Evolutionary conservation across 192 early-diverging fungal genomes (phyloP).

Genomic region (Radiomyces spectabilis): DNA sequence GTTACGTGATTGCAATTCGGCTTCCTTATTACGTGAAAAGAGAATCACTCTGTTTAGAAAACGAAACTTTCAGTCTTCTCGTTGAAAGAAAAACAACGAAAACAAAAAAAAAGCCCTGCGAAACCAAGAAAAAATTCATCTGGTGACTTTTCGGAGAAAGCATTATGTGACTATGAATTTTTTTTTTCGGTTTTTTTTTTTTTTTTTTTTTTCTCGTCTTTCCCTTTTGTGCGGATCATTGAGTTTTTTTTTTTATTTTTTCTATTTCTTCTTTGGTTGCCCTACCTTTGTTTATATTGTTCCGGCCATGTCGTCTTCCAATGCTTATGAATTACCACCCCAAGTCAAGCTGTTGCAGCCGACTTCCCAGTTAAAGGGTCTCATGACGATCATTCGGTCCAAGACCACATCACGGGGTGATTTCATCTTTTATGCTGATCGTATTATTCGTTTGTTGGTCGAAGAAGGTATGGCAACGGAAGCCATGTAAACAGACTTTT

Average conservation of each 20-base stretch:
- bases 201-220: constrained; percentile 1
- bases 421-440: constrained; percentile 92
- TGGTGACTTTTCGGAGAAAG: too few relatives aligned
- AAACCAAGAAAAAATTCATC: too few relatives aligned
- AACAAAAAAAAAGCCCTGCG: too few relatives aligned
- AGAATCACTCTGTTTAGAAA: too few relatives aligned
- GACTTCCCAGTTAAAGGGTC: constrained; percentile 69
- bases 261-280: background rate
- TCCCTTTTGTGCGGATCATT: constrained; percentile 2
- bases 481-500: background rate
- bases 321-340: constrained; percentile 31
- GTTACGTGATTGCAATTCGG: too few relatives aligned
- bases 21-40: too few relatives aligned
- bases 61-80: too few relatives aligned
- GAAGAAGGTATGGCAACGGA: constrained; percentile 62
- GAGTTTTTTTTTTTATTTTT: background rate
- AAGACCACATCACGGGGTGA: constrained; percentile 73
- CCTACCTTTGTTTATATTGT: too few relatives aligned
- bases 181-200: background rate
- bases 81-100: too few relatives aligned
- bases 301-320: background rate
- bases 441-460: constrained; percentile 80
- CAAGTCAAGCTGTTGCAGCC: constrained; percentile 64
- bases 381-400: constrained; percentile 82
- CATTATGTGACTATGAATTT: too few relatives aligned